These are phyloP conservation scores for Coemansia sp. DNA, from an alignment of 371 early-diverging fungal species.

Conservation along the genomic window DNA sequence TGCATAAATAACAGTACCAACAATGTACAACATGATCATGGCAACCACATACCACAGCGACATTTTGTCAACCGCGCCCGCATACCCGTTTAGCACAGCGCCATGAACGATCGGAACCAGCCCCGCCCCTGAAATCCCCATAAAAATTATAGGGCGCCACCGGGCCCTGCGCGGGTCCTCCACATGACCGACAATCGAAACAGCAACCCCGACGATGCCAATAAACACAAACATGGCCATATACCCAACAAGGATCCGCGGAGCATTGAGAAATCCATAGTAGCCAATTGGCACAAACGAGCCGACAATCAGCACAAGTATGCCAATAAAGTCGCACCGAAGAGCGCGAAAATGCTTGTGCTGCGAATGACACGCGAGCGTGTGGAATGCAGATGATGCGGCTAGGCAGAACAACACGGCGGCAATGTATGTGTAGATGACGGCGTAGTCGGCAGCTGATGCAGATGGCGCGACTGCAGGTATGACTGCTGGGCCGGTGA, in stretches of 20 bases:
- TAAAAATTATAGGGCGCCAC: slow-evolving; percentile 75
- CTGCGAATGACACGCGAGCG: slow-evolving; percentile 82
- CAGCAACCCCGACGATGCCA: slow-evolving; percentile 55
- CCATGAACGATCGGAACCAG: slow-evolving; percentile 78
- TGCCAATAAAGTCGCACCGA: slow-evolving; percentile 92
- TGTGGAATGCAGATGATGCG: slow-evolving; percentile 79
- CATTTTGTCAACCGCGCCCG: slow-evolving; percentile 25
- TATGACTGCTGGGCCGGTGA: slow-evolving; percentile 38
- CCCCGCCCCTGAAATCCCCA: slow-evolving; percentile 74
- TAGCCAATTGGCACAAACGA: slow-evolving; percentile 74
- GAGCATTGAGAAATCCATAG: slow-evolving; percentile 68
- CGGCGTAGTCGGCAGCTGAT: slow-evolving; percentile 42
- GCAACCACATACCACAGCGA: slow-evolving; percentile 57
- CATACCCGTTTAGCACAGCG: slow-evolving; percentile 68
- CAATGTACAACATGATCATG: slow-evolving; percentile 75
- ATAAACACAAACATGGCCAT: slow-evolving; percentile 63
- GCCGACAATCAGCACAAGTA: slow-evolving; percentile 78
- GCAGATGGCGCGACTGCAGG: slow-evolving; percentile 8
- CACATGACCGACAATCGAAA: slow-evolving; percentile 57
- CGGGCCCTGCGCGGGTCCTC: slow-evolving; percentile 69
- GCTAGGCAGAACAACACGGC: slow-evolving; percentile 77
- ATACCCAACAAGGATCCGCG: slow-evolving; percentile 63
- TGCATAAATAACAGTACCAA: slow-evolving; percentile 84
- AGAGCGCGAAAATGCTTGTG: slow-evolving; percentile 64
- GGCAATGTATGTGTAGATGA: slow-evolving; percentile 67